phyloP scores from a whole-genome alignment of 2,329 filamentous ascomycete species.

The Cryoendolithus antarcticus region DNA sequence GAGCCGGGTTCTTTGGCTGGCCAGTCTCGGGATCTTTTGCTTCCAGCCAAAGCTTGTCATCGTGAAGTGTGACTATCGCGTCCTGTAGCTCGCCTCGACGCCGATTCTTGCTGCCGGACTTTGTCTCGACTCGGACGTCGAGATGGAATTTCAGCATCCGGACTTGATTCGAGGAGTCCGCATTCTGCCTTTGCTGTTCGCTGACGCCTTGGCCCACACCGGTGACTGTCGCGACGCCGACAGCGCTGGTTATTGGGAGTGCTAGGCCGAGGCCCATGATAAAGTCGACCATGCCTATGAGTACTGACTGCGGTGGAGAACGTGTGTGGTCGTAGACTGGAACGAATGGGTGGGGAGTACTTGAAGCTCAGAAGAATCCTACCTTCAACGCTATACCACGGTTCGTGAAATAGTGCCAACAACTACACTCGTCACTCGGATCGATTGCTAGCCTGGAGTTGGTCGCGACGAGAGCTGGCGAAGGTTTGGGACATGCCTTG shows the following conservation, averaged over 20 bases:
- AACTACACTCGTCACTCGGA: too few relatives aligned
- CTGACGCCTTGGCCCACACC: constrained; percentile 39
- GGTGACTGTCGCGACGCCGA: constrained; percentile 37
- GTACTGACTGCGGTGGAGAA: too few relatives aligned
- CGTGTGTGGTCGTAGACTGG: too few relatives aligned
- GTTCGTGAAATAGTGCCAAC: too few relatives aligned
- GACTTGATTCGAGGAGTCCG: constrained; percentile 35
- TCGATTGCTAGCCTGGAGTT: too few relatives aligned
- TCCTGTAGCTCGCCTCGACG: constrained; percentile 29
- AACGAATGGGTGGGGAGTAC: too few relatives aligned
- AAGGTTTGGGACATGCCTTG: too few relatives aligned
- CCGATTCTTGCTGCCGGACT: constrained; percentile 9
- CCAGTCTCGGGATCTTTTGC: constrained; percentile 11
- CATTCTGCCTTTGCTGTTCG: constrained; percentile 38
- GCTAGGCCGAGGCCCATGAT: constrained; percentile 23
- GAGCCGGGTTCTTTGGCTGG: constrained; percentile 17
- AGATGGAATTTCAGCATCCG: constrained; percentile 42
- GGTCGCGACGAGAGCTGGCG: too few relatives aligned
- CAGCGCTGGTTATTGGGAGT: constrained; percentile 23
- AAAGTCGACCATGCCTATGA: constrained; percentile 14
- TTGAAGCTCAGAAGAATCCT: too few relatives aligned
- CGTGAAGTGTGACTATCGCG: constrained; percentile 32
- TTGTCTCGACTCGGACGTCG: constrained; percentile 31
- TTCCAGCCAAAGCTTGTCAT: constrained; percentile 32
- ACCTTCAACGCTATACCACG: too few relatives aligned